phyloP scores from a whole-genome alignment of 768 basidiomycete species.

The Russula vinacea region DNA sequence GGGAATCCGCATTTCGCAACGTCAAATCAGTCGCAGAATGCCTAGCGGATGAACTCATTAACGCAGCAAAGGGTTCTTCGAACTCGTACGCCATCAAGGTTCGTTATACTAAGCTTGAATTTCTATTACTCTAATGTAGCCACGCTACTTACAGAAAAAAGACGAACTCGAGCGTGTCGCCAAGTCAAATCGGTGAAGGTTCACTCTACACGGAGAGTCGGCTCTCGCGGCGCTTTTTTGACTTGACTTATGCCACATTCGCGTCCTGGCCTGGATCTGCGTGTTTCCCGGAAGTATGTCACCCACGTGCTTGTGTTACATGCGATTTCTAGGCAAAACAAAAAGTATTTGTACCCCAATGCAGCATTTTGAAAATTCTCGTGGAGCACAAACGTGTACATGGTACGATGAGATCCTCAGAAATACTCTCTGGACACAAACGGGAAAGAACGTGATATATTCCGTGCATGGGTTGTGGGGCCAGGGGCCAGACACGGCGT shows the following conservation, averaged over 20 bases:
- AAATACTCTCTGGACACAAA: constrained; percentile 1
- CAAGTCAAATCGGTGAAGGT: constrained; percentile 96
- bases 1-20: constrained; percentile 99
- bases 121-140: not conserved
- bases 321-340: constrained; percentile 12
- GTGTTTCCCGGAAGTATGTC: constrained; percentile 13
- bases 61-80: constrained; percentile 99
- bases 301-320: constrained; percentile 19
- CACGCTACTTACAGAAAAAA: constrained; percentile 67
- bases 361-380: constrained; percentile 21
- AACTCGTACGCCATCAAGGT: constrained; percentile 99
- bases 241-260: constrained; percentile 8
- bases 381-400: constrained; percentile 17
- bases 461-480: constrained; percentile 6
- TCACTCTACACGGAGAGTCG: constrained; percentile 19
- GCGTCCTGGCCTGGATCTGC: constrained; percentile 13
- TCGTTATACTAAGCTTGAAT: constrained; percentile 28
- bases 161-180: constrained; percentile 99
- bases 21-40: constrained; percentile 99
- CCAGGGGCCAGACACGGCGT: constrained; percentile 13
- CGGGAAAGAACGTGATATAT: constrained; percentile 1
- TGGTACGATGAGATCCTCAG: constrained; percentile 17
- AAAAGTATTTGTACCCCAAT: constrained; percentile 15
- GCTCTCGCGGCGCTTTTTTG: constrained; percentile 6
- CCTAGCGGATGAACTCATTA: constrained; percentile 98